Evolutionary conservation across 768 basidiomycete species (phyloP).

Genomic region (Neoboletus subvelutipes): DNA sequence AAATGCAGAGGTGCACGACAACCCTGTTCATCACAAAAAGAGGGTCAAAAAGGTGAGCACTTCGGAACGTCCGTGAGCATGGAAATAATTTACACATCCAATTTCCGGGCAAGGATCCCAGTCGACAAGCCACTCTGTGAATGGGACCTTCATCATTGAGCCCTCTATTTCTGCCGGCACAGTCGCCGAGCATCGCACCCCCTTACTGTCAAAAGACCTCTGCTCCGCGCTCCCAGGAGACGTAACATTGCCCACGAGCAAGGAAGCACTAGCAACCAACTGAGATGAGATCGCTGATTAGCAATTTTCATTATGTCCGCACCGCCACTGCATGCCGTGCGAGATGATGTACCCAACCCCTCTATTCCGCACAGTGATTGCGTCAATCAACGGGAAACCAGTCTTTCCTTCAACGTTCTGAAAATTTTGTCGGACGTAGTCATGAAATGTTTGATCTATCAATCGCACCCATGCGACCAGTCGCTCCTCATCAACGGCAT

Average conservation of each 20-base stretch:
- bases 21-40: conserved; percentile 4
- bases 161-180: conserved; percentile 2
- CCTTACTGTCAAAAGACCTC: conserved; percentile 16
- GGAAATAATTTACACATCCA: conserved; percentile 17
- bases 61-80: conserved; percentile 4
- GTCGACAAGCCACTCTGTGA: conserved; percentile 12
- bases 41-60: conserved; percentile 3
- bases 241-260: conserved; percentile 27
- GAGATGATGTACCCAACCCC: conserved; percentile 21
- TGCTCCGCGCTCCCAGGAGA: conserved; percentile 24
- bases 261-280: conserved; percentile 27
- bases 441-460: conserved; percentile 4
- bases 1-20: conserved; percentile 20
- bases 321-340: conserved; percentile 31
- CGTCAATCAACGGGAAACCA: conserved; percentile 21
- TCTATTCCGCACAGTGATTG: conserved; percentile 20
- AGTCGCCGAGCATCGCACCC: conserved; percentile 21
- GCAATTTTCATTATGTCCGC: conserved; percentile 27
- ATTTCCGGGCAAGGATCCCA: conserved; percentile 27
- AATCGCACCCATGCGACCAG: conserved; percentile 8
- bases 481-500: conserved; percentile 13
- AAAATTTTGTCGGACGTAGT: not conserved
- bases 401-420: conserved; percentile 2
- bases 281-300: conserved; percentile 28
- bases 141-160: conserved; percentile 5